These are phyloP conservation scores for Aspergillus asperescens DNA, from an alignment of 495 filamentous ascomycete species.

Conservation along the genomic window DNA sequence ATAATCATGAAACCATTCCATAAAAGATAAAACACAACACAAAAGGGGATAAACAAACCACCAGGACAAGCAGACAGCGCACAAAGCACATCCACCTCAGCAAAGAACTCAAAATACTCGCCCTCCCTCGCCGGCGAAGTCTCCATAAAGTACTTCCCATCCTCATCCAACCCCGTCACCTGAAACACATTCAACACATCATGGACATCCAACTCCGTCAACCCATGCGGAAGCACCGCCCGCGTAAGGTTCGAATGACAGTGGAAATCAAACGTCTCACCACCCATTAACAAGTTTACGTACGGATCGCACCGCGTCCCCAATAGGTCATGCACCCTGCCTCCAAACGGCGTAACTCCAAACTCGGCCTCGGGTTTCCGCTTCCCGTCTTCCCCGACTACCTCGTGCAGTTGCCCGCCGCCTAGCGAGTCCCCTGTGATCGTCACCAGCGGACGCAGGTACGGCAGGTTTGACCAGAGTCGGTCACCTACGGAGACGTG, in stretches of 20 bases:
- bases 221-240: constrained; percentile 59
- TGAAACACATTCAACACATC: constrained; percentile 82
- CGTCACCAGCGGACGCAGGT: constrained; percentile 66
- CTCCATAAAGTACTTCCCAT: constrained; percentile 75
- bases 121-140: constrained; percentile 60
- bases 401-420: constrained; percentile 49
- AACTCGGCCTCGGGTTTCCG: constrained; percentile 31
- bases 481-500: constrained; percentile 66
- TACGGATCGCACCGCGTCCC: constrained; percentile 77
- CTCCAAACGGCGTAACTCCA: constrained; percentile 44
- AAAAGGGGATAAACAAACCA: constrained; percentile 27
- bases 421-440: constrained; percentile 64
- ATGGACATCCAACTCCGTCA: constrained; percentile 69
- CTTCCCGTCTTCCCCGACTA: constrained; percentile 35
- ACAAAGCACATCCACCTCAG: constrained; percentile 69
- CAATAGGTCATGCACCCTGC: constrained; percentile 64
- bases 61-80: constrained; percentile 61
- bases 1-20: no score
- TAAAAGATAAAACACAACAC: not conserved
- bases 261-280: constrained; percentile 67
- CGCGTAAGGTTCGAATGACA: constrained; percentile 78
- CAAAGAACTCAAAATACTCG: constrained; percentile 72
- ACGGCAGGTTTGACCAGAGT: constrained; percentile 72
- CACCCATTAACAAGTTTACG: constrained; percentile 65
- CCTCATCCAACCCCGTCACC: constrained; percentile 65